A percentile compares a stretch with the other conserved stretches of the same genome.
phyloP scores from a whole-genome alignment of 108 stramenopile genomes.

The Asterionellopsis glacialis region DNA sequence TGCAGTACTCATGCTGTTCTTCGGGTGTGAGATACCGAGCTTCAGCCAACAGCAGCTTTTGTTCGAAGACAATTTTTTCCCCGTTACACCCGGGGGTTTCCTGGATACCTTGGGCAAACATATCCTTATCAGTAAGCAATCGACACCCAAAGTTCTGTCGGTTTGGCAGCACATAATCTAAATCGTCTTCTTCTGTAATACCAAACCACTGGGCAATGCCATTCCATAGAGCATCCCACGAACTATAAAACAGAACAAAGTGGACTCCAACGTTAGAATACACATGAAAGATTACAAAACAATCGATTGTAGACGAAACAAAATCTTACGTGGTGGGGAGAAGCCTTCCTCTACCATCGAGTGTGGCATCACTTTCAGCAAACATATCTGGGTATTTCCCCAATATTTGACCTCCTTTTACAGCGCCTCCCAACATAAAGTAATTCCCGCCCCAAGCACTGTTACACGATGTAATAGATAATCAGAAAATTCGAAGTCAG shows the following conservation, averaged over 20 bases:
- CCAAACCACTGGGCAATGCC: conserved; percentile 20
- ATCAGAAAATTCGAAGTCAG: too few species aligned
- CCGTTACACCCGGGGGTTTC: too few species aligned
- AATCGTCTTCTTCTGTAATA: not conserved
- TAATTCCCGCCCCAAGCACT: conserved; percentile 31
- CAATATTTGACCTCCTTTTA: conserved; percentile 29
- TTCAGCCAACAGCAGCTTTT: too few species aligned
- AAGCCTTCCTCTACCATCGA: conserved; percentile 46
- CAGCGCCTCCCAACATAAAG: conserved; percentile 28
- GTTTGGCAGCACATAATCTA: not conserved
- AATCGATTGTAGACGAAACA: too few species aligned
- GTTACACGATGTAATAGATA: too few species aligned
- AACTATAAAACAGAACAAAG: not conserved
- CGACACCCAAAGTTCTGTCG: not conserved
- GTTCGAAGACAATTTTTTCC: too few species aligned
- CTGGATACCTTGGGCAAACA: too few species aligned
- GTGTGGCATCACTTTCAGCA: conserved; percentile 1
- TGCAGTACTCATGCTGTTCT: too few species aligned
- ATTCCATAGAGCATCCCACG: conserved; percentile 27
- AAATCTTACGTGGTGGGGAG: conserved; percentile 27
- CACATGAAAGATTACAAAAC: too few species aligned
- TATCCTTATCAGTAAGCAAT: too few species aligned
- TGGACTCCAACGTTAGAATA: too few species aligned
- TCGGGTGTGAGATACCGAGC: too few species aligned
- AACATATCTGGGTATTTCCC: conserved; percentile 31